Base-by-base conservation (phyloP, 768 basidiomycete species). In the Calvatia gigantea region DNA sequence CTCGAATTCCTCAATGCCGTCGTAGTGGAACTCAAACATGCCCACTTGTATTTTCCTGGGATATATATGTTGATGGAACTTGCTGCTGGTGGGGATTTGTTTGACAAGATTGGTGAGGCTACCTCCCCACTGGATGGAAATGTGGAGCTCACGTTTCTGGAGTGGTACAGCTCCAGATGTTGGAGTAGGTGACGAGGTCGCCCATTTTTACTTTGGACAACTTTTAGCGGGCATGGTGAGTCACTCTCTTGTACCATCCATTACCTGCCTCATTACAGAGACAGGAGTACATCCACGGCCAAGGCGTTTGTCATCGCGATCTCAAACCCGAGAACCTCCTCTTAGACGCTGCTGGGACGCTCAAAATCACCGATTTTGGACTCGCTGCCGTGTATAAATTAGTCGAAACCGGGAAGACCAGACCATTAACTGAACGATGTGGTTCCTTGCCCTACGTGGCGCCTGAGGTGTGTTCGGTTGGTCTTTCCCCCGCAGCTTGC, bases 321-420 rank as follows among this genome's bases (percentile, higher is more conserved):
- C 79, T 99, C 52, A 99, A 99, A 66, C 97, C 97, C 0, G 97
- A 99, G 69, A 99, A 99, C 61, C 68, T 98, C 15, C 81, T 99
- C 2, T 80, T 99, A 0, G 88, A 94, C 57, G 83, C 81, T 0
- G 83, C 85, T 2, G 95, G 95, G 47, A 76, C 83, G 5, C 84
- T 99, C 60, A 98, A 98, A 67, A 87, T 99, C 50, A 89, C 91
- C 0, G 97, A 99, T 67, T 99, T 98, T 68, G 97, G 97, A 0
- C 78, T 99, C 1, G 93, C 91, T 5, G 84, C 91, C 0, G 93
- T 98, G 0, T 99, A 85, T 71, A 87, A 84, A 60, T 83, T 95
- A 58, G 94, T 93, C 59, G 84, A 86, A 25, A 77, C 77, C 0
- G 94, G 94, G 0, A 85, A 87, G 67, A 91, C 85, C 17, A 77